Evolutionary conservation across 768 basidiomycete species (phyloP).

Genomic region (Atractiella rhizophila): DNA sequence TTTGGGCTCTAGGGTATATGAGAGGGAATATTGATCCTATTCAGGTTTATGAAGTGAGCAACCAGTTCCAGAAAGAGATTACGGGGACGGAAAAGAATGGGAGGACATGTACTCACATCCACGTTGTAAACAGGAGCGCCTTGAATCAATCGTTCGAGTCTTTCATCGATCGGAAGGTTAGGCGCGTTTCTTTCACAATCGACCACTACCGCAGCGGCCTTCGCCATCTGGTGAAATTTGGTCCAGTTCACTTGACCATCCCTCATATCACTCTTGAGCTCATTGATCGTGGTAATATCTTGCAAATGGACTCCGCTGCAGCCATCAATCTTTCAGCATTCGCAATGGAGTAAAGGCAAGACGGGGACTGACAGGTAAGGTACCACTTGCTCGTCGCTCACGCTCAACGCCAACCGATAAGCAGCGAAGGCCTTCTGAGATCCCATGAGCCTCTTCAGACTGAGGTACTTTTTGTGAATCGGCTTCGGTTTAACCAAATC

Average conservation of each 20-base stretch:
- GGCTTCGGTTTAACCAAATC: constrained; percentile 40
- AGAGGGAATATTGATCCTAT: neutral
- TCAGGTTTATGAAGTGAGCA: neutral
- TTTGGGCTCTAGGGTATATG: no score
- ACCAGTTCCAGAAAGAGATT: neutral
- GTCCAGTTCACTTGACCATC: constrained; percentile 75
- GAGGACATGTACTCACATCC: neutral
- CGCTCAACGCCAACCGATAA: constrained; percentile 69
- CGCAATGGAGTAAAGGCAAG: neutral
- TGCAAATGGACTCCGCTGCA: constrained; percentile 72
- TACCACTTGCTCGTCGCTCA: constrained; percentile 62
- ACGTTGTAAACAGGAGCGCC: constrained; percentile 5
- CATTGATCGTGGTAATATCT: constrained; percentile 64
- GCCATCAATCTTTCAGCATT: neutral
- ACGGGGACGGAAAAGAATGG: neutral
- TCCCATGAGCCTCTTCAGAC: constrained; percentile 62
- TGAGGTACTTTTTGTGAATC: constrained; percentile 45
- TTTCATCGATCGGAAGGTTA: constrained; percentile 5
- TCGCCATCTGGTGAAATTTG: constrained; percentile 78
- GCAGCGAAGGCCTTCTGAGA: constrained; percentile 57
- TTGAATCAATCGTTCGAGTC: constrained; percentile 11
- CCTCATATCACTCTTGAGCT: constrained; percentile 50
- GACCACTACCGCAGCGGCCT: constrained; percentile 46
- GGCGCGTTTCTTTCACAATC: constrained; percentile 13
- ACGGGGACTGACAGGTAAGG: constrained; percentile 32